Percentiles rank a stretch among this genome's conserved stretches.
Conservation (phyloP, 1,284 basidiomycete genomes). For the Apiotrichum siamense region DNA sequence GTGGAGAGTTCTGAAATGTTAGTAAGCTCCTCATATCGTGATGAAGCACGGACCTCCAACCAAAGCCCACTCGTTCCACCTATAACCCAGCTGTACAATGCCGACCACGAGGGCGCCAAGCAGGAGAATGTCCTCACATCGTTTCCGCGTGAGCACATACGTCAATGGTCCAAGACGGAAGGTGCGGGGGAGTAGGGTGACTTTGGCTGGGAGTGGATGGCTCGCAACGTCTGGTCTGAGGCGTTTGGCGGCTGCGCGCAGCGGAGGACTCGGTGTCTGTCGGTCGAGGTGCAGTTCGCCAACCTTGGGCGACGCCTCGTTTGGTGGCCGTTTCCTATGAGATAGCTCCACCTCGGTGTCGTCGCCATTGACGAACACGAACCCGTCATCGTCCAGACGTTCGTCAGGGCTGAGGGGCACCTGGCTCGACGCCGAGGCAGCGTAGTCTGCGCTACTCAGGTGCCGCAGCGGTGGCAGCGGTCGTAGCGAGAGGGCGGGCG, state of each 20-base stretch:
- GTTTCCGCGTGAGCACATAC: constrained; percentile 27
- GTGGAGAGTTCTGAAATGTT: constrained; percentile 9
- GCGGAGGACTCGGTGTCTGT: not conserved
- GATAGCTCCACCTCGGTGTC: constrained; percentile 13
- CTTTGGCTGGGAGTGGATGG: constrained; percentile 16
- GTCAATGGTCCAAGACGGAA: constrained; percentile 5
- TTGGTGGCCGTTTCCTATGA: constrained; percentile 5
- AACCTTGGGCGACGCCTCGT: not conserved
- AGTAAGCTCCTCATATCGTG: not conserved
- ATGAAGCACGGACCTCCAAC: constrained; percentile 32
- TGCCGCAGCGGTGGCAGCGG: not conserved
- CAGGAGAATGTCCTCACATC: constrained; percentile 37
- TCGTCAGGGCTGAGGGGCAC: constrained; percentile 25
- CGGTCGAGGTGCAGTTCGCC: not conserved
- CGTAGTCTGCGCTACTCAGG: constrained; percentile 3
- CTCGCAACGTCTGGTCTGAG: constrained; percentile 10
- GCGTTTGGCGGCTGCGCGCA: not conserved
- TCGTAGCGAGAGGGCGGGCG: too few relatives aligned
- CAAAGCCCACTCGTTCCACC: constrained; percentile 39
- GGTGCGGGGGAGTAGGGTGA: constrained; percentile 23
- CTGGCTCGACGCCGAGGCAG: constrained; percentile 30
- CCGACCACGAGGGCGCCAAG: constrained; percentile 31
- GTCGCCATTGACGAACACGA: constrained; percentile 12
- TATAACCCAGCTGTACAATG: constrained; percentile 25
- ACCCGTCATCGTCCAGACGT: constrained; percentile 19